phyloP scores from a whole-genome alignment of 2,329 filamentous ascomycete species.

The Atkinsonella hypoxylon region DNA sequence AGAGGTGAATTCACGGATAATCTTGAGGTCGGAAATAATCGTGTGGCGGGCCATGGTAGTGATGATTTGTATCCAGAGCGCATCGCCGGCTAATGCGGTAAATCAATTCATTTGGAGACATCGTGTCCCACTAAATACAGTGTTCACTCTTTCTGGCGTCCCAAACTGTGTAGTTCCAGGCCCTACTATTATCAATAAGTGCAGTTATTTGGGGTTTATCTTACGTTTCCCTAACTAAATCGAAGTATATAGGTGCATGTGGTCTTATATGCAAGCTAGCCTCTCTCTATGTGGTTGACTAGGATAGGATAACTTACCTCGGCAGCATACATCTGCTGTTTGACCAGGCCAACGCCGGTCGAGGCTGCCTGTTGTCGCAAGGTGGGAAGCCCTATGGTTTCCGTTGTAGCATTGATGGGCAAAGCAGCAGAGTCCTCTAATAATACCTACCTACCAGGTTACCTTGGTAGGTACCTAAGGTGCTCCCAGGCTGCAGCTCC shows the following conservation, averaged over 20 bases:
- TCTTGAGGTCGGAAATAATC: not conserved
- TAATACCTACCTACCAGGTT: no score
- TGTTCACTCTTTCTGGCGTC: no score
- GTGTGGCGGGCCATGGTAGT: not conserved
- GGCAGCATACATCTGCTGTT: not conserved
- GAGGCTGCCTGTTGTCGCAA: slow-evolving; percentile 1
- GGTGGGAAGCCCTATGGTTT: not conserved
- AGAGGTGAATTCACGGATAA: slow-evolving; percentile 10
- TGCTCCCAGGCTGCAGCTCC: not conserved
- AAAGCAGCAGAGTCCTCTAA: no score
- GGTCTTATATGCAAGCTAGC: no score
- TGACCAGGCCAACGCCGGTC: not conserved
- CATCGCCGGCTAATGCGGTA: not conserved
- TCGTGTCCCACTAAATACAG: not conserved
- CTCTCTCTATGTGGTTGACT: no score
- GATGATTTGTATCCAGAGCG: not conserved
- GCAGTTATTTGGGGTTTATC: no score
- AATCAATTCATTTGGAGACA: not conserved
- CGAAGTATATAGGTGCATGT: no score
- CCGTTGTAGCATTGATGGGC: no score
- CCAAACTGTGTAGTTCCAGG: not conserved
- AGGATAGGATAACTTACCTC: no score
- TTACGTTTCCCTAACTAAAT: no score
- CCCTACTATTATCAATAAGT: no score
- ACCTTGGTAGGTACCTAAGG: no score